These are phyloP conservation scores for Dianthus caryophyllus DNA, from an alignment of 148 eudicot genomes.

Conservation along the genomic window DNA sequence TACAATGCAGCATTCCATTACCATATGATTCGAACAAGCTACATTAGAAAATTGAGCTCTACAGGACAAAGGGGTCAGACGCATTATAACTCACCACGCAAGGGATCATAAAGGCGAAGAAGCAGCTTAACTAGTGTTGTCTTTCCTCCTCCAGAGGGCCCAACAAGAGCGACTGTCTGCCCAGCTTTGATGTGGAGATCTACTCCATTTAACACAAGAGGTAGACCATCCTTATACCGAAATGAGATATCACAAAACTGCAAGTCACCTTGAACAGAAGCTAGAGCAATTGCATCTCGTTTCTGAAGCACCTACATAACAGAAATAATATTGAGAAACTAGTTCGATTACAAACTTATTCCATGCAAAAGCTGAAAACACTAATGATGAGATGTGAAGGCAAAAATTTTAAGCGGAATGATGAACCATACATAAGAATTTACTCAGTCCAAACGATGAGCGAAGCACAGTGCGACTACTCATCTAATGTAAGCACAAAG, in stretches of 20 bases:
- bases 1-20: slow-evolving; percentile 25
- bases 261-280: slow-evolving; percentile 62
- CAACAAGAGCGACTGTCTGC: slow-evolving; percentile 89
- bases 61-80: background rate
- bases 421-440: background rate
- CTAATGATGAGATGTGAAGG: too few species aligned
- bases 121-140: slow-evolving; percentile 84
- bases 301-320: slow-evolving; percentile 53
- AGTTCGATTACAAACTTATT: slow-evolving; percentile 6
- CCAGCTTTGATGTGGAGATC: slow-evolving; percentile 81
- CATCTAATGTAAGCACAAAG: background rate
- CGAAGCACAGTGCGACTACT: background rate
- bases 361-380: background rate
- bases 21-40: slow-evolving; percentile 7
- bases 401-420: background rate
- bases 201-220: slow-evolving; percentile 58
- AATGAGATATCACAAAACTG: slow-evolving; percentile 57
- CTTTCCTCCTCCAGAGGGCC: slow-evolving; percentile 99
- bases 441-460: background rate
- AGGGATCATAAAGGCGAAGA: slow-evolving; percentile 94
- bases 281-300: slow-evolving; percentile 61
- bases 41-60: background rate
- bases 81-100: slow-evolving; percentile 45
- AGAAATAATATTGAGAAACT: slow-evolving; percentile 15
- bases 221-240: slow-evolving; percentile 54